Conservation (phyloP, 371 early-diverging fungal genomes). For the Apophysomyces sp. region DNA sequence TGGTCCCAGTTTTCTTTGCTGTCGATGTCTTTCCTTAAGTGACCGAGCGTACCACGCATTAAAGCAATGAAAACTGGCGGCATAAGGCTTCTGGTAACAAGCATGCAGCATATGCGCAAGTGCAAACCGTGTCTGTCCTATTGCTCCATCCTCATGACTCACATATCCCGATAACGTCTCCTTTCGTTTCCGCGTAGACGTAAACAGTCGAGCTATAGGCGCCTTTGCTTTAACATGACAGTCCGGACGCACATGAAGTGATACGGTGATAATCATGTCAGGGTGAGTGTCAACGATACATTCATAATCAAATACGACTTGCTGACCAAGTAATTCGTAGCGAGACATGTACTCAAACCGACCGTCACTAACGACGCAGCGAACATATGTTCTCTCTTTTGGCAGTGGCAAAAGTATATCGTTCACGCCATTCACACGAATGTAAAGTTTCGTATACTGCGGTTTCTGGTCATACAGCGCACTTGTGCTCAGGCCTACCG, state of each 20-base stretch:
- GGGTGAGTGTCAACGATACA: slow-evolving; percentile 37
- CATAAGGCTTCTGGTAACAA: slow-evolving; percentile 32
- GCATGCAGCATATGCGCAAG: slow-evolving; percentile 41
- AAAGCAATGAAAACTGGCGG: slow-evolving; percentile 44
- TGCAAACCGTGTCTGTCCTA: slow-evolving; percentile 45
- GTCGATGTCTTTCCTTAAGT: slow-evolving; percentile 3
- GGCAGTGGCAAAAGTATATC: slow-evolving; percentile 44
- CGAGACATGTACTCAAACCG: slow-evolving; percentile 50
- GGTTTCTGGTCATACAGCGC: not conserved
- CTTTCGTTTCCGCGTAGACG: slow-evolving; percentile 29
- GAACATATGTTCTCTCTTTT: slow-evolving; percentile 41
- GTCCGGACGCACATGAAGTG: slow-evolving; percentile 40
- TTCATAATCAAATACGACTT: slow-evolving; percentile 34
- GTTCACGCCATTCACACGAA: slow-evolving; percentile 34
- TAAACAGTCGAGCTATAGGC: slow-evolving; percentile 33
- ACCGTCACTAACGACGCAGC: slow-evolving; percentile 48
- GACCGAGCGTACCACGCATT: slow-evolving; percentile 41
- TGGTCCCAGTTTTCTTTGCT: not conserved
- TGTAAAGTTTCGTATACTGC: slow-evolving; percentile 35
- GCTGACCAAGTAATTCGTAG: slow-evolving; percentile 31
- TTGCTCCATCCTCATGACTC: slow-evolving; percentile 41
- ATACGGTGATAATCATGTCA: slow-evolving; percentile 35
- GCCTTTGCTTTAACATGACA: slow-evolving; percentile 31
- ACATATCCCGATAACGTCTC: slow-evolving; percentile 38
- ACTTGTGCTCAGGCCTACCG: not conserved